Evolutionary conservation across 345 rosid species (phyloP), one percentile per base, ranked within the genome.

Genomic region (Dipteronia sinensis): DNA sequence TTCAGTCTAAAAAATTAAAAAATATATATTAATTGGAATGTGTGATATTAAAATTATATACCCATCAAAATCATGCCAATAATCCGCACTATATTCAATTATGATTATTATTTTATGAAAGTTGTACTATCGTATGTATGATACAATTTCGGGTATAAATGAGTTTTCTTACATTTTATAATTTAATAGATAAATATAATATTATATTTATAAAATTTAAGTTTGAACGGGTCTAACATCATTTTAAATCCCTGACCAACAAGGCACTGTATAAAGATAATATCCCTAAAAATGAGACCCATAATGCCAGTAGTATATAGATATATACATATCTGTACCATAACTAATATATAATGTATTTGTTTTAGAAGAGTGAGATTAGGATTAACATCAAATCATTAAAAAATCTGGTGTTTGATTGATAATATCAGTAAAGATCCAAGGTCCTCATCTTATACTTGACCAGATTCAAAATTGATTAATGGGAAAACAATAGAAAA

Each of bases 301-400:
- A 15, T 51, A 15, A 75, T 75, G 71, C 67, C 29, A 49, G n/a
- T 53, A 53, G 58, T 53, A 17, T 53, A 17, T 53, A 53, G n/a
- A 15, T 53, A 22, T 59, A 59, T 59, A 20, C 64, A 20, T 15
- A 27, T 3, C 2, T 13, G 1, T 15, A 25, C 46, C 46, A 9
- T 46, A 22, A 6, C 29, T 11, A 34, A 55, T 31, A 44, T 44
- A 22, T 5, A 25, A 40, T 27, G 16, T 10, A 66, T 22, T 74
- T 77, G 29, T 74, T 76, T 67, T 73, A 68, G 65, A 73, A 31
- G 78, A 71, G 80, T 74, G 63, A 67, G 79, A 78, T 78, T 62
- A 75, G 81, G 80, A 80, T 78, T 75, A 76, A 62, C 79, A 83
- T 81, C 65, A 59, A 75, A 73, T 77, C 65, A n/a, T 66, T 78